Conservation (phyloP, 2,329 filamentous ascomycete genomes). For the Xylariales sp. region DNA sequence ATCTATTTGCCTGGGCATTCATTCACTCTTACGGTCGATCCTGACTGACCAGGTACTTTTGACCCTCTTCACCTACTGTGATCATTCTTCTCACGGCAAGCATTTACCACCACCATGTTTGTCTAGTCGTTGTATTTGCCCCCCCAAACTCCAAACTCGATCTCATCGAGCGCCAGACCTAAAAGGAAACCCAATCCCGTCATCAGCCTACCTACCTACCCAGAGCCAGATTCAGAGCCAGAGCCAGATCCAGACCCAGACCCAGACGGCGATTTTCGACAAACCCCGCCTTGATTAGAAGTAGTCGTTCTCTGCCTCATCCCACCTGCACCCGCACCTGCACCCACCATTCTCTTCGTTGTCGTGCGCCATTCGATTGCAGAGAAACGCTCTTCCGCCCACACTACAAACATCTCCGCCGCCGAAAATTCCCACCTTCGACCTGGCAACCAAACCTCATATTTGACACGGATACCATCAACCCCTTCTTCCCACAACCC, state of each 20-base stretch:
- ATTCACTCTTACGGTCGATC: too few relatives aligned
- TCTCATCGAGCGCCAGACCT: neutral
- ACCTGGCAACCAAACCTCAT: neutral
- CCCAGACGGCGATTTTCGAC: constrained; percentile 1
- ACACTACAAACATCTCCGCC: too few relatives aligned
- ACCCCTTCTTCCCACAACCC: constrained; percentile 19
- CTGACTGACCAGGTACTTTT: too few relatives aligned
- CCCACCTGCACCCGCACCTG: neutral
- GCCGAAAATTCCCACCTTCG: too few relatives aligned
- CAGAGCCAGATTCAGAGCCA: neutral
- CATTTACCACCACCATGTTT: too few relatives aligned
- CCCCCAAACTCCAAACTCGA: neutral
- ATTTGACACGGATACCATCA: constrained; percentile 2
- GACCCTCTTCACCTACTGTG: too few relatives aligned
- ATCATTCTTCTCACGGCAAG: too few relatives aligned
- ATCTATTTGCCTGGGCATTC: too few relatives aligned
- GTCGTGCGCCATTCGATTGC: neutral
- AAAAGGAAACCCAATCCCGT: constrained; percentile 2
- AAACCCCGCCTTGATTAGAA: constrained; percentile 15
- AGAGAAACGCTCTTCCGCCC: too few relatives aligned
- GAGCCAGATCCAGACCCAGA: neutral
- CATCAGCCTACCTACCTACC: neutral
- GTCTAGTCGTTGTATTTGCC: too few relatives aligned
- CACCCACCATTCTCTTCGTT: neutral
- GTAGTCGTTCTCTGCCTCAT: neutral